Conservation (phyloP, 2,329 filamentous ascomycete species). For the Neocucurbitaria cava region DNA sequence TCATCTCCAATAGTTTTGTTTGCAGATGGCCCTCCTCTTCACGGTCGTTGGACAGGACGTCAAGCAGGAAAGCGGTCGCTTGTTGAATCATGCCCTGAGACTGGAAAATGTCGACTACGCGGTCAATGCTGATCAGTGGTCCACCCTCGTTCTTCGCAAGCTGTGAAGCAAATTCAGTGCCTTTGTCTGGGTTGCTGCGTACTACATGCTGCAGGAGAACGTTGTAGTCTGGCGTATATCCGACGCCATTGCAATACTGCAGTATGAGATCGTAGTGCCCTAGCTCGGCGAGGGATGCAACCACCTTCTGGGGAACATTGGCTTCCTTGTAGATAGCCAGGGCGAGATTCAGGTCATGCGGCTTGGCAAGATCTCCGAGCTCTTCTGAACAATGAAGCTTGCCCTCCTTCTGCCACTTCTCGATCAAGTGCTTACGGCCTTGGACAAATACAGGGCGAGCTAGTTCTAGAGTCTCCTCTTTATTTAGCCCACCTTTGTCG, state of each 20-base stretch:
- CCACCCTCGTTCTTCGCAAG: constrained; percentile 89
- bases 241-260: constrained; percentile 82
- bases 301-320: constrained; percentile 90
- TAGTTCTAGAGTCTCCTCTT: constrained; percentile 91
- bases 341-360: constrained; percentile 87
- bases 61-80: constrained; percentile 95
- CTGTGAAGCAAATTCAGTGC: constrained; percentile 90
- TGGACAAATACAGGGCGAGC: constrained; percentile 91
- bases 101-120: constrained; percentile 97
- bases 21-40: constrained; percentile 93
- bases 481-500: constrained; percentile 92
- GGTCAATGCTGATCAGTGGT: constrained; percentile 88
- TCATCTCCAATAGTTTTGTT: constrained; percentile 97
- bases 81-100: constrained; percentile 98
- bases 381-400: constrained; percentile 97
- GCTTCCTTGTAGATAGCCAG: constrained; percentile 89
- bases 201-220: constrained; percentile 84
- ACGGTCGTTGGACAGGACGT: constrained; percentile 92
- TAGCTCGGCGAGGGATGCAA: constrained; percentile 92
- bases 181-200: constrained; percentile 89
- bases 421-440: constrained; percentile 91
- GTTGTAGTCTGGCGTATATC: constrained; percentile 96
- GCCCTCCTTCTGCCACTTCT: constrained; percentile 97
- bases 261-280: constrained; percentile 97
- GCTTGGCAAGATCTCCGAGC: constrained; percentile 89